phyloP scores from a whole-genome alignment of 2,329 filamentous ascomycete genomes.

The Monosporascus sp. region DNA sequence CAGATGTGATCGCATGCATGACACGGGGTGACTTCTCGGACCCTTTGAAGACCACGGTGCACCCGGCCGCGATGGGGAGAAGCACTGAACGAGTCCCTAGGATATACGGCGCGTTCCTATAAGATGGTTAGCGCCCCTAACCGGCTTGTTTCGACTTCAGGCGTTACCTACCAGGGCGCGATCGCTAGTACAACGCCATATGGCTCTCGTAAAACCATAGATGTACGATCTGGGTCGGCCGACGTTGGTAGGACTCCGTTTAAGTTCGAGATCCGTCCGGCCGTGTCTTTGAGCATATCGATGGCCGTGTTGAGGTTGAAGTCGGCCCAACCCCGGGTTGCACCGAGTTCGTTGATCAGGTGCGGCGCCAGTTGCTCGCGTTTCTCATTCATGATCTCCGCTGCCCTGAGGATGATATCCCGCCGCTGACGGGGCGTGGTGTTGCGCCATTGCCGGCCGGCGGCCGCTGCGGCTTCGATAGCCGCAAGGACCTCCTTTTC shows the following conservation, averaged over 20 bases:
- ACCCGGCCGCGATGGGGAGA: slow-evolving; percentile 59
- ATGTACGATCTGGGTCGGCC: slow-evolving; percentile 42
- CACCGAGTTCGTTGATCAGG: slow-evolving; percentile 39
- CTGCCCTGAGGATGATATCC: slow-evolving; percentile 57
- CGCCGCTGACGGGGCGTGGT: slow-evolving; percentile 52
- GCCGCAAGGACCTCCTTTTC: slow-evolving; percentile 48
- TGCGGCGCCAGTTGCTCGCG: slow-evolving; percentile 49
- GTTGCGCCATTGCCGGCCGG: slow-evolving; percentile 59
- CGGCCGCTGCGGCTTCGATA: slow-evolving; percentile 44
- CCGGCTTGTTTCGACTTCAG: not conserved
- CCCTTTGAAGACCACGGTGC: slow-evolving; percentile 60
- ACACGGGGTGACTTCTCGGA: slow-evolving; percentile 54
- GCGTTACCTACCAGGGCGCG: slow-evolving; percentile 53
- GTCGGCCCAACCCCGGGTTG: slow-evolving; percentile 17
- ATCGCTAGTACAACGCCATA: slow-evolving; percentile 62
- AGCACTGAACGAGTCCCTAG: slow-evolving; percentile 39
- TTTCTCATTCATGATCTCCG: slow-evolving; percentile 50
- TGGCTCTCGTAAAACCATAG: slow-evolving; percentile 60
- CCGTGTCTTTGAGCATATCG: slow-evolving; percentile 33
- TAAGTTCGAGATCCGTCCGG: slow-evolving; percentile 29
- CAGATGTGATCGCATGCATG: slow-evolving; percentile 50
- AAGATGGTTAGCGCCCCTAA: slow-evolving; percentile 5
- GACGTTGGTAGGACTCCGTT: slow-evolving; percentile 27
- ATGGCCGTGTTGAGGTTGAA: slow-evolving; percentile 30
- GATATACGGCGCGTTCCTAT: slow-evolving; percentile 39